Evolutionary conservation across 2,329 filamentous ascomycete genomes (phyloP).

Genomic region (Pleoardoris graminearum): DNA sequence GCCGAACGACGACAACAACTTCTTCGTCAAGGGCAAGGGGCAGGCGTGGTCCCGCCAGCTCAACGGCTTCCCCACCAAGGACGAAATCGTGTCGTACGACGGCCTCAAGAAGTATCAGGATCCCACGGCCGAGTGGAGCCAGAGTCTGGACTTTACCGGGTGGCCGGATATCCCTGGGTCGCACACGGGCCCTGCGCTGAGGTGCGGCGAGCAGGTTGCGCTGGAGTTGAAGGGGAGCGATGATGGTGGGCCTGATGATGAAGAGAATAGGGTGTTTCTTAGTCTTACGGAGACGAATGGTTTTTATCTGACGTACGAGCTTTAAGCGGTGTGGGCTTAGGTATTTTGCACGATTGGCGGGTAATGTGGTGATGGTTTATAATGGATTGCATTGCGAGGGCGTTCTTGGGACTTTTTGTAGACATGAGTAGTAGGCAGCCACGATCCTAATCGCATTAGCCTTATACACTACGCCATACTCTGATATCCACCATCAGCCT

Average conservation of each 20-base stretch:
- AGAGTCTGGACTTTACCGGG: constrained; percentile 4
- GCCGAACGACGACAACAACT: neutral
- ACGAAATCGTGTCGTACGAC: neutral
- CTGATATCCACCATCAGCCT: too few species aligned
- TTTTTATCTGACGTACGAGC: constrained; percentile 6
- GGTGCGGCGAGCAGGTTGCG: constrained; percentile 5
- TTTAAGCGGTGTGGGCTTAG: neutral
- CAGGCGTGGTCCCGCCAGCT: constrained; percentile 5
- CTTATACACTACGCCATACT: too few species aligned
- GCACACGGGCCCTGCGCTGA: neutral
- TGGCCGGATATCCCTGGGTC: neutral
- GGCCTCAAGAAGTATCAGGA: constrained; percentile 2
- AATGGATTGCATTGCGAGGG: constrained; percentile 1
- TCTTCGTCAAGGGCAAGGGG: constrained; percentile 4
- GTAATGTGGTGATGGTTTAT: neutral
- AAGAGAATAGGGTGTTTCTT: constrained; percentile 9
- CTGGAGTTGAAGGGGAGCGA: constrained; percentile 10
- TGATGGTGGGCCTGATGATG: neutral
- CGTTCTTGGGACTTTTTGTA: neutral
- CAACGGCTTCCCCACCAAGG: constrained; percentile 4
- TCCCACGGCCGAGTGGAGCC: neutral
- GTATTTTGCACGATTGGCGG: neutral
- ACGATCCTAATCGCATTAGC: too few species aligned
- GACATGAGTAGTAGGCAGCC: neutral
- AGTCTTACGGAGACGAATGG: constrained; percentile 6